These are phyloP conservation scores for Trifolium pratense DNA, from an alignment of 306 rosid species.

Conservation along the genomic window DNA sequence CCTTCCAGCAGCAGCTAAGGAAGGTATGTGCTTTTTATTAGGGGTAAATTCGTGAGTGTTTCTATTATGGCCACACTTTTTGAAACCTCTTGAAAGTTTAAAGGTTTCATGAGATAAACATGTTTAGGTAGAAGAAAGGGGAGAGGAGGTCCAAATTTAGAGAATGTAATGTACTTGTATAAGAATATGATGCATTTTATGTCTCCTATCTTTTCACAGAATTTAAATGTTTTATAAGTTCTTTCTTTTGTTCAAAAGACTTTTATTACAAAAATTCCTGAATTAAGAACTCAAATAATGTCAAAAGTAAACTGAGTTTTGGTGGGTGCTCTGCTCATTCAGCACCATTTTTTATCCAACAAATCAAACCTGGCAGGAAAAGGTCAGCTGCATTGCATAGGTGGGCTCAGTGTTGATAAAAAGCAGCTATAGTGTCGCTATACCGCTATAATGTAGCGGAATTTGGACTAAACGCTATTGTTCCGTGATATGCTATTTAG, in stretches of 20 bases:
- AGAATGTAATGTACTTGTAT: background rate
- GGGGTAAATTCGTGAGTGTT: background rate
- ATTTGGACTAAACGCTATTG: too few relatives aligned
- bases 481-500: too few relatives aligned
- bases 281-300: background rate
- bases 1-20: constrained; percentile 67
- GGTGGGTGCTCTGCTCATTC: background rate
- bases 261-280: background rate
- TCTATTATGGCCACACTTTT: constrained; percentile 5
- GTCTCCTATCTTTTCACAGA: background rate
- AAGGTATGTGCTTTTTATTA: constrained; percentile 55
- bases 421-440: too few relatives aligned
- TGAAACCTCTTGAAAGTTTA: constrained; percentile 1
- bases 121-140: background rate
- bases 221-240: background rate
- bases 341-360: background rate
- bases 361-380: background rate
- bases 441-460: too few relatives aligned
- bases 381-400: background rate
- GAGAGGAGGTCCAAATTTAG: background rate
- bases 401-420: background rate
- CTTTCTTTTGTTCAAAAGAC: background rate
- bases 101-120: constrained; percentile 12
- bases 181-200: background rate
- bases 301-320: background rate